Evolutionary conservation across 1,284 basidiomycete genomes (phyloP).

Genomic region (Meripilus lineatus): DNA sequence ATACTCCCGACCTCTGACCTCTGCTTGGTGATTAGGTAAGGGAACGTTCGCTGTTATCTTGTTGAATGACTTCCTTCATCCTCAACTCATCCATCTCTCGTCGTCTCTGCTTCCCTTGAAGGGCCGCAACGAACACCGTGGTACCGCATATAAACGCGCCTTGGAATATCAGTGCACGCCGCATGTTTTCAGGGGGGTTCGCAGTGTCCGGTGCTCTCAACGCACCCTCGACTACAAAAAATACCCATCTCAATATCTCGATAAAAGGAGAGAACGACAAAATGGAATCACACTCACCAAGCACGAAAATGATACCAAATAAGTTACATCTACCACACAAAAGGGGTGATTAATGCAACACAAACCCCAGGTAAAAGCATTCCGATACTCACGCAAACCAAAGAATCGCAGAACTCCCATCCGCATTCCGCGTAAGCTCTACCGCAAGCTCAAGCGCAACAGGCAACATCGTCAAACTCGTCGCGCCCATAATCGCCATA

Average conservation of each 20-base stretch:
- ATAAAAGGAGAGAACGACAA: background rate
- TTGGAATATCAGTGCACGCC: conserved; percentile 56
- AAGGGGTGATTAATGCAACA: background rate
- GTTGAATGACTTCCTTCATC: background rate
- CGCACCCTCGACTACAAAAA: conserved; percentile 48
- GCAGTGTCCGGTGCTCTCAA: conserved; percentile 55
- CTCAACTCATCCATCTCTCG: conserved; percentile 48
- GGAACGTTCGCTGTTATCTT: no score
- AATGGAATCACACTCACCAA: conserved; percentile 40
- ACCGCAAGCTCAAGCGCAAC: conserved; percentile 70
- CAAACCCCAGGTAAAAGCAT: conserved; percentile 1
- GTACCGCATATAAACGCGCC: conserved; percentile 40
- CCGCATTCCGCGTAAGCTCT: conserved; percentile 73
- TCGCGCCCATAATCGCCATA: conserved; percentile 61
- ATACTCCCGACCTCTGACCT: no score
- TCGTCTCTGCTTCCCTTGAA: conserved; percentile 55
- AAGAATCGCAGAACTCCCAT: conserved; percentile 66
- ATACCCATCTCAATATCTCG: background rate
- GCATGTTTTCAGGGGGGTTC: conserved; percentile 68
- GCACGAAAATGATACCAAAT: conserved; percentile 57
- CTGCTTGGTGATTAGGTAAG: no score
- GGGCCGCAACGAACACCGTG: conserved; percentile 37
- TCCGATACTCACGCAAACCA: conserved; percentile 60
- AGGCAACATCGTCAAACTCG: conserved; percentile 65
- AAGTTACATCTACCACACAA: conserved; percentile 50